phyloP scores from a whole-genome alignment of 2,329 filamentous ascomycete genomes.

The Hypoxylon sp. region DNA sequence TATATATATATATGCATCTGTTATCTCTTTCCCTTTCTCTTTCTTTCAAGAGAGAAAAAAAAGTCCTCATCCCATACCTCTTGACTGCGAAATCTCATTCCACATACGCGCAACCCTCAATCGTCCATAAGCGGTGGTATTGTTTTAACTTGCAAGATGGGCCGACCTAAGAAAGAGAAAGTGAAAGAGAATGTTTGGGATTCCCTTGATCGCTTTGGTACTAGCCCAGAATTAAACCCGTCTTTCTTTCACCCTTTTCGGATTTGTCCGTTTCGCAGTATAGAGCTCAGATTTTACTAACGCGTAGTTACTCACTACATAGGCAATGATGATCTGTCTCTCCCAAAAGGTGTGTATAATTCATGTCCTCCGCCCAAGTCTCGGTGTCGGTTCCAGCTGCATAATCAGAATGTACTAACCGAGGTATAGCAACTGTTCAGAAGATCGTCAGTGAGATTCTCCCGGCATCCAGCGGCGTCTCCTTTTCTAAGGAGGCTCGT shows the following conservation, averaged over 20 bases:
- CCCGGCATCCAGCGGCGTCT: slow-evolving; percentile 79
- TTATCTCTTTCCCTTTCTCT: neutral
- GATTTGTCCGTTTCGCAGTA: slow-evolving; percentile 15
- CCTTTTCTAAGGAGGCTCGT: slow-evolving; percentile 94
- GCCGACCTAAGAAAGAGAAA: slow-evolving; percentile 24
- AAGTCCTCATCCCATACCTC: neutral
- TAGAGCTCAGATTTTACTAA: slow-evolving; percentile 52
- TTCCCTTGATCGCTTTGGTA: slow-evolving; percentile 25
- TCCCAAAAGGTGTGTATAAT: slow-evolving; percentile 71
- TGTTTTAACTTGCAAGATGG: slow-evolving; percentile 32
- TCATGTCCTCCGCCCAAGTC: neutral
- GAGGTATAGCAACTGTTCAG: slow-evolving; percentile 73
- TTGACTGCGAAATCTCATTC: neutral
- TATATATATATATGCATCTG: neutral
- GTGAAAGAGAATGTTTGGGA: slow-evolving; percentile 22
- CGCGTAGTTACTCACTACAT: slow-evolving; percentile 36
- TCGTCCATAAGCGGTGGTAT: neutral
- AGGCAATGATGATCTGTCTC: slow-evolving; percentile 75
- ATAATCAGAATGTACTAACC: slow-evolving; percentile 49
- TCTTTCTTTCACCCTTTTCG: slow-evolving; percentile 13
- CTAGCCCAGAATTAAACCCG: slow-evolving; percentile 7
- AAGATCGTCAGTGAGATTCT: slow-evolving; percentile 96
- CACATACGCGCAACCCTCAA: neutral
- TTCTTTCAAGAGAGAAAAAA: slow-evolving; percentile 1
- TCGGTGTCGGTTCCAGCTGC: neutral